Evolutionary conservation across 2,329 filamentous ascomycete species (phyloP).

Genomic region (Fonsecaea erecta): DNA sequence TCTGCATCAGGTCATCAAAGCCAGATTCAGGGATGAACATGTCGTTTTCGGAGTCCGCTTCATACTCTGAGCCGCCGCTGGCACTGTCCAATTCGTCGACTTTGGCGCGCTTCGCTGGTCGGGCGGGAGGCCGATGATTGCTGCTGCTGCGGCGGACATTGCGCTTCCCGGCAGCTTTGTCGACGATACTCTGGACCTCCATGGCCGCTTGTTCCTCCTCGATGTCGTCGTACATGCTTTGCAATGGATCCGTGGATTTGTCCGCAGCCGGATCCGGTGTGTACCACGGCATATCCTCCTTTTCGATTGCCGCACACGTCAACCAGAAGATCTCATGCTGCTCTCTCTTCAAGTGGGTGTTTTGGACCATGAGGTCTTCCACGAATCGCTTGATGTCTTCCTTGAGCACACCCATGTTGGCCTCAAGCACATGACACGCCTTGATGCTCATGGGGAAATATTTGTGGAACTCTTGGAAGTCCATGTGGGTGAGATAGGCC

Average conservation of each 20-base stretch:
- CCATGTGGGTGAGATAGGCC: conserved; percentile 49
- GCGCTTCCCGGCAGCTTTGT: neutral
- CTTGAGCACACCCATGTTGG: conserved; percentile 46
- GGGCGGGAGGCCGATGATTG: neutral
- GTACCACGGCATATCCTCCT: conserved; percentile 49
- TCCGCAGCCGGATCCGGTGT: neutral
- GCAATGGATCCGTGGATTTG: conserved; percentile 16
- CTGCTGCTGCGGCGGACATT: neutral
- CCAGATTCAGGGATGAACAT: conserved; percentile 19
- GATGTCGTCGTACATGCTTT: conserved; percentile 16
- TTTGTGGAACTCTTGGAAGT: conserved; percentile 38
- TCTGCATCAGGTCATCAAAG: conserved; percentile 5
- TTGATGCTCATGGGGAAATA: conserved; percentile 41
- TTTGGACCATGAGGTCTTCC: conserved; percentile 45
- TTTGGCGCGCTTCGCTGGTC: conserved; percentile 18
- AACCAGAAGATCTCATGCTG: conserved; percentile 48
- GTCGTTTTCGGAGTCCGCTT: neutral
- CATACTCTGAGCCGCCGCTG: neutral
- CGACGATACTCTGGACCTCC: neutral
- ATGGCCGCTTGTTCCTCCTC: conserved; percentile 12
- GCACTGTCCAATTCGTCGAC: conserved; percentile 12
- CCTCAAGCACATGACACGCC: conserved; percentile 39
- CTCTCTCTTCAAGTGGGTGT: conserved; percentile 47
- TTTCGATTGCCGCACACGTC: conserved; percentile 51
- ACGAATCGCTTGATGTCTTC: conserved; percentile 44